Evolutionary conservation across 768 basidiomycete species (phyloP), one percentile per base, ranked within the genome.

Genomic region (Suillus subluteus): DNA sequence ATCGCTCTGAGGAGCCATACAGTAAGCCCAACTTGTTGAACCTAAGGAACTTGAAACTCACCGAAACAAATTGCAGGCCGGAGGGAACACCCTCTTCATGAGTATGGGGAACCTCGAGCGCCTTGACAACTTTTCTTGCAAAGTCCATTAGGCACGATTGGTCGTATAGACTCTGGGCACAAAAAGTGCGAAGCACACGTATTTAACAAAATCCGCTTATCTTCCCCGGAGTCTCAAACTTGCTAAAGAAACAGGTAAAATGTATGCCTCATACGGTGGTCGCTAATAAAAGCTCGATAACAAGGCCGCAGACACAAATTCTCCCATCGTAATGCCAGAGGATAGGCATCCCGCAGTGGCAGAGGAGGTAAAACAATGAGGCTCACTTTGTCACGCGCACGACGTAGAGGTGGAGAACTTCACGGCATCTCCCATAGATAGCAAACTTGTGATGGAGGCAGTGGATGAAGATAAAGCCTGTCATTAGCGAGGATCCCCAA

Each of bases 31-130:
- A 56, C 23, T 41, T 43, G 44, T 50, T 40, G 46, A 12, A 58
- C 13, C 13, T 30, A 13, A 6, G 6, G 12, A 32, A 65, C 11
- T 71, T 80, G 32, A 63, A 30, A 43, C 59, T 21, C 6, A 87
- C 86, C 44, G 80, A 79, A 66, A 90, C 75, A 72, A 88, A 86
- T 44, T 84, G 73, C 72, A 88, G 79, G 52, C 38, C 38, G 15
- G 41, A 30, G 26, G 79, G 79, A 66, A 83, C 82, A 13, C 82
- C 80, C 69, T 86, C 69, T 9, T 84, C 84, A 32, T 82, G 81
- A 18, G 82, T 78, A 70, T 84, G 85, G 18, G 79, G 71, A 41
- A 87, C 86, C 74, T 88, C 87, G 15, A 86, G 67, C 67, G 62
- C 69, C 32, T 65, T 66, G 38, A 75, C n/a, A 50, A 72, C 21